These are phyloP conservation scores for Trypanosoma vivax DNA, from an alignment of 208 protist species.

Conservation along the genomic window DNA sequence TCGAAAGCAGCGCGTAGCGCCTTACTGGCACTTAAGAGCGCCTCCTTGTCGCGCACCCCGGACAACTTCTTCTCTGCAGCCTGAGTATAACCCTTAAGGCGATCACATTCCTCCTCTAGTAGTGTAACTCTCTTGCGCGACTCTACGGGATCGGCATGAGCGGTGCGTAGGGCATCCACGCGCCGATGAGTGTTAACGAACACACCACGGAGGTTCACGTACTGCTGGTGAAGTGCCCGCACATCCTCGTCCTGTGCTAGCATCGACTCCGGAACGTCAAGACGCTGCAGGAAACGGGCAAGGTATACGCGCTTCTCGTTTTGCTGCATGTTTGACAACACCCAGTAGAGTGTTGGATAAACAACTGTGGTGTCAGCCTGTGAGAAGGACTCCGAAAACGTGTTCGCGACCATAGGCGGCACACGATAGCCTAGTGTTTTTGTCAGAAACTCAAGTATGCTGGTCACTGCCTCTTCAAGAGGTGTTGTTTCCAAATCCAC, in stretches of 20 bases:
- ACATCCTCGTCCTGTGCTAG: constrained; percentile 86
- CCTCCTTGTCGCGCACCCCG: constrained; percentile 64
- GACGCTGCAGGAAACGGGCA: constrained; percentile 72
- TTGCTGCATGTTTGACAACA: constrained; percentile 78
- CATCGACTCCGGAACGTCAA: constrained; percentile 84
- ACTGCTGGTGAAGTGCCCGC: constrained; percentile 71
- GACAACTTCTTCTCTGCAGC: constrained; percentile 69
- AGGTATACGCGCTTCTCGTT: constrained; percentile 90
- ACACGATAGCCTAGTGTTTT: constrained; percentile 81
- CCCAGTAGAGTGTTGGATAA: constrained; percentile 88
- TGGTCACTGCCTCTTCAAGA: constrained; percentile 38
- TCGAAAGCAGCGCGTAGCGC: constrained; percentile 63
- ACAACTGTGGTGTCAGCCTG: constrained; percentile 70
- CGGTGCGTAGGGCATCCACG: constrained; percentile 66
- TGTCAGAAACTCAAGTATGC: constrained; percentile 75
- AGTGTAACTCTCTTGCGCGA: constrained; percentile 53
- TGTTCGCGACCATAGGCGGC: constrained; percentile 57
- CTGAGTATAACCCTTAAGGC: constrained; percentile 64
- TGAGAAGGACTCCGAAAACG: constrained; percentile 69
- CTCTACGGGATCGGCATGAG: constrained; percentile 74
- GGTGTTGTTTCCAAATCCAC: constrained; percentile 49
- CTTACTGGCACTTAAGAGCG: constrained; percentile 63
- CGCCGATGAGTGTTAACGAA: constrained; percentile 81
- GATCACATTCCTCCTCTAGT: constrained; percentile 74
- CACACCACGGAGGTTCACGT: constrained; percentile 65